Percentiles rank a stretch among this genome's conserved stretches.
Conservation (phyloP, 352 stramenopile species). For the Phytophthora pinifolia region DNA sequence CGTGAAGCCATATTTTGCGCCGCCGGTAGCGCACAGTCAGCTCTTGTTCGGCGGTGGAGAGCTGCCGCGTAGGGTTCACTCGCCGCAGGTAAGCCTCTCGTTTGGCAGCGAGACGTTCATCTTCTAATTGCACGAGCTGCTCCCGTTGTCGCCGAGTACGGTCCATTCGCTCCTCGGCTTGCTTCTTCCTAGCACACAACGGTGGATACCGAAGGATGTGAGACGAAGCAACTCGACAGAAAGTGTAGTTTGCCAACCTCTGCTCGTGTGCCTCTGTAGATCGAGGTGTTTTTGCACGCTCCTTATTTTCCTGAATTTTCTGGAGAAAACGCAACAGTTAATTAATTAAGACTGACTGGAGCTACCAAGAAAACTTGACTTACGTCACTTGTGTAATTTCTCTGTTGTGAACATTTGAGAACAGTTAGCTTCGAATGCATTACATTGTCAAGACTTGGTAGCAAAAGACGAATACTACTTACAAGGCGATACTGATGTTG, state of each 20-base stretch:
- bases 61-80: constrained; percentile 20
- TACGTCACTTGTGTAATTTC: constrained; percentile 43
- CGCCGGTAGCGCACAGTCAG: constrained; percentile 35
- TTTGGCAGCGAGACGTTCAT: constrained; percentile 34
- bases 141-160: constrained; percentile 45
- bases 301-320: constrained; percentile 70
- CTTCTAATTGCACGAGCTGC: constrained; percentile 43
- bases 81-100: constrained; percentile 42
- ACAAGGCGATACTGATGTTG: constrained; percentile 46
- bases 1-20: constrained; percentile 56
- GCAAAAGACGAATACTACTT: constrained; percentile 3
- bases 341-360: background rate
- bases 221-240: background rate
- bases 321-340: constrained; percentile 14
- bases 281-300: constrained; percentile 32
- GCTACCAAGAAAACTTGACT: background rate
- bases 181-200: constrained; percentile 58
- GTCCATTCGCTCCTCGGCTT: constrained; percentile 50
- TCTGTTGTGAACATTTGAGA: constrained; percentile 13
- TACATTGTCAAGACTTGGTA: background rate
- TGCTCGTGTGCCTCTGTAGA: constrained; percentile 27
- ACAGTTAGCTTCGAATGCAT: background rate
- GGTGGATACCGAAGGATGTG: constrained; percentile 2
- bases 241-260: constrained; percentile 15
- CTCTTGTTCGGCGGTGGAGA: constrained; percentile 33